Percentiles rank a stretch among this genome's conserved stretches.
These are phyloP conservation scores for Lipomyces spencermartinsiae DNA, from an alignment of 805 yeast species.

Conservation along the genomic window DNA sequence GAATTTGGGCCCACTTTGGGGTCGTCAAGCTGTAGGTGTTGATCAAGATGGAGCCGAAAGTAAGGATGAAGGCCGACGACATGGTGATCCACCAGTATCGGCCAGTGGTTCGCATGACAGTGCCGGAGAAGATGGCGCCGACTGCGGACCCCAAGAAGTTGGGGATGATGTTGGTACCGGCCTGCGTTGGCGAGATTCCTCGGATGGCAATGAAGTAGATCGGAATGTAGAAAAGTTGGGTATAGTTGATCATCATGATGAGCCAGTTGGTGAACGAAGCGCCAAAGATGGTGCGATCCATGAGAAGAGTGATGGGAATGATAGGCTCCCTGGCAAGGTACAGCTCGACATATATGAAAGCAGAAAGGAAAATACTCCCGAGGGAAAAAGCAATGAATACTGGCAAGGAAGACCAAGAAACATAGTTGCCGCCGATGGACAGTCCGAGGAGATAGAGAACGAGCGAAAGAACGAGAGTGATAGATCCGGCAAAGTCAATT, in stretches of 20 bases:
- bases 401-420: constrained; percentile 54
- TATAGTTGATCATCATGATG: constrained; percentile 68
- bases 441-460: constrained; percentile 67
- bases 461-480: constrained; percentile 62
- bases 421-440: constrained; percentile 66
- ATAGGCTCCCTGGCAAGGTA: constrained; percentile 66
- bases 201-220: constrained; percentile 65
- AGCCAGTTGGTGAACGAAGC: constrained; percentile 76
- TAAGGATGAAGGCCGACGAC: constrained; percentile 37
- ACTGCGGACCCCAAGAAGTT: constrained; percentile 70
- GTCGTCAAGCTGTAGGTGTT: constrained; percentile 22
- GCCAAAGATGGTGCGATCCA: constrained; percentile 64
- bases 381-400: constrained; percentile 49
- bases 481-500: constrained; percentile 70
- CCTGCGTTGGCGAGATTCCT: constrained; percentile 59
- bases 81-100: constrained; percentile 38
- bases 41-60: constrained; percentile 27
- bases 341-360: constrained; percentile 60
- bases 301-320: constrained; percentile 64
- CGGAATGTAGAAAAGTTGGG: constrained; percentile 73
- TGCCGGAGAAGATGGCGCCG: constrained; percentile 73
- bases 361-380: constrained; percentile 47
- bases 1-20: constrained; percentile 24
- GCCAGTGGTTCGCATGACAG: constrained; percentile 70
- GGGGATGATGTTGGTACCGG: constrained; percentile 57